Evolutionary conservation across 768 basidiomycete species (phyloP), one percentile per base, ranked within the genome.

Genomic region (Suillus plorans): DNA sequence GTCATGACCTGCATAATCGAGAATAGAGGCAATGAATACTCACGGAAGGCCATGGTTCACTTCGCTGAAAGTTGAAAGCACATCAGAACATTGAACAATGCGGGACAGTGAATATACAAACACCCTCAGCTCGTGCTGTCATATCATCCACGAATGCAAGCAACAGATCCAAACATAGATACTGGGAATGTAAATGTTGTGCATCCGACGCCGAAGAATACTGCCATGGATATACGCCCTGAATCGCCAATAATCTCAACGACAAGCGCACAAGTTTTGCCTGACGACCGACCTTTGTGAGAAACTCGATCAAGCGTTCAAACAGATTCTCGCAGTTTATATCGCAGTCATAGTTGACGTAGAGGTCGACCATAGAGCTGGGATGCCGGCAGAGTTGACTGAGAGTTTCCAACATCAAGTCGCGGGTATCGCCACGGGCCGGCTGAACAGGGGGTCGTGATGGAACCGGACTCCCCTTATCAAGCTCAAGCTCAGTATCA

Each of bases 321-420:
- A 96, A 97, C 63, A 99, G 78, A 74, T 99, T 97, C 79, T 99
- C 97, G 75, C 94, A 95, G 72, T 98, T 97, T 68, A 91, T 88
- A 71, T 97, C 95, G 72, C 95, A 98, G 73, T 99, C 97, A 76
- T 98, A 99, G 75, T 99, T 99, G 62, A 88, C 84, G 80, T 94
- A 99, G 16, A 97, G 80, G 71, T 99, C 95, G 55, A 97, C 93
- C 91, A 97, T 94, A 80, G 97, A 96, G 72, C 89, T 92, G 2
- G 92, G 87, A 70, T 91, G 88, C 3, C 90, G 83, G 18, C 92
- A 89, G 52, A 96, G 85, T 62, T 92, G 90, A 62, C 85, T 85
- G 31, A 99, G 79, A 5, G 91, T 91, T 76, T 98, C 97, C 64
- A 99, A 80, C 71, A 99, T 88, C 63, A 99, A 79, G 71, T 97